Evolutionary conservation across 1,284 basidiomycete genomes (phyloP).

Genomic region (Wallemia hederae): DNA sequence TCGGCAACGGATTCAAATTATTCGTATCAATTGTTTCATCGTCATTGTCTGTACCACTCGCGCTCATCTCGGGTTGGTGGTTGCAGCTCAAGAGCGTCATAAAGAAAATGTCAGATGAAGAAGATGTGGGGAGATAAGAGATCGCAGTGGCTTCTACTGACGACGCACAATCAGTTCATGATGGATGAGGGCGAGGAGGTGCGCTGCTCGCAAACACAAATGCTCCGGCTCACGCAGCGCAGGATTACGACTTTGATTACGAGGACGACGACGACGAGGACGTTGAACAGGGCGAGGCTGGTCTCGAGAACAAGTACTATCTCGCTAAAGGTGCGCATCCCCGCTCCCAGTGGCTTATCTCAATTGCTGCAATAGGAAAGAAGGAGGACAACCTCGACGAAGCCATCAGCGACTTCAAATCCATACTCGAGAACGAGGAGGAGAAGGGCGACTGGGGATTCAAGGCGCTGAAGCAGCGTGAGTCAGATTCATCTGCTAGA

Average conservation of each 20-base stretch:
- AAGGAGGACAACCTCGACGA: constrained; percentile 74
- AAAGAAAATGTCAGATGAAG: neutral
- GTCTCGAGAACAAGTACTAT: constrained; percentile 97
- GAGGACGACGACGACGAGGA: constrained; percentile 55
- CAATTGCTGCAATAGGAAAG: constrained; percentile 27
- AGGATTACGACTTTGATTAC: constrained; percentile 96
- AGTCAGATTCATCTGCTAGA: neutral
- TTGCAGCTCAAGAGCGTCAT: neutral
- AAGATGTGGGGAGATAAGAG: too few species aligned
- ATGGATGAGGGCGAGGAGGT: neutral
- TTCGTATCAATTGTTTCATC: neutral
- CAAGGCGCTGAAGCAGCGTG: constrained; percentile 71
- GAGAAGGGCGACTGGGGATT: constrained; percentile 96
- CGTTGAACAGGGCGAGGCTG: constrained; percentile 36
- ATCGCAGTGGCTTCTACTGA: neutral
- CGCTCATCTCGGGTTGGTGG: neutral
- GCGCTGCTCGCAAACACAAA: neutral
- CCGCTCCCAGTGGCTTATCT: neutral
- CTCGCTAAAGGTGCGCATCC: constrained; percentile 52
- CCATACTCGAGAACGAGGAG: constrained; percentile 60
- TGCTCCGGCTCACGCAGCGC: constrained; percentile 1
- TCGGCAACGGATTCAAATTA: neutral
- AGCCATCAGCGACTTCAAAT: constrained; percentile 57
- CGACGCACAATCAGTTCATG: neutral
- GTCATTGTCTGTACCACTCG: neutral